These are phyloP conservation scores for Fraxinus angustifolia DNA, from an alignment of 305 asterid genomes.

Conservation along the genomic window DNA sequence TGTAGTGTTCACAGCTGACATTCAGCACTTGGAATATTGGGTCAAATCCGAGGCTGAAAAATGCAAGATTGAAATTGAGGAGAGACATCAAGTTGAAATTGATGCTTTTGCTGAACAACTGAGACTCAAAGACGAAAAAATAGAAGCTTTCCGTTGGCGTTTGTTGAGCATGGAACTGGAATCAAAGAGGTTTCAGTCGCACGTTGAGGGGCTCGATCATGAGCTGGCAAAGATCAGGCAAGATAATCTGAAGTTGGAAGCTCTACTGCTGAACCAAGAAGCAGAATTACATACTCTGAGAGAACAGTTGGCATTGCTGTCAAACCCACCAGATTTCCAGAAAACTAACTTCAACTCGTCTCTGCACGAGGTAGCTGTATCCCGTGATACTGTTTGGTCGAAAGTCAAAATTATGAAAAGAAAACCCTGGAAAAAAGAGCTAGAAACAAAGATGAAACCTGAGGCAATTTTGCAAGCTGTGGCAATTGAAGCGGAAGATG, in stretches of 20 bases:
- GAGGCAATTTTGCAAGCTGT: conserved; percentile 29
- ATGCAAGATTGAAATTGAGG: conserved; percentile 43
- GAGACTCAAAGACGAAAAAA: conserved; percentile 65
- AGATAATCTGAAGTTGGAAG: conserved; percentile 58
- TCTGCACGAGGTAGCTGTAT: conserved; percentile 30
- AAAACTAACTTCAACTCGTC: conserved; percentile 43
- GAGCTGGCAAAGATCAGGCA: conserved; percentile 53
- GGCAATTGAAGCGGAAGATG: conserved; percentile 27
- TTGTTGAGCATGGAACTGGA: conserved; percentile 72
- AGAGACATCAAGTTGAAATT: conserved; percentile 54
- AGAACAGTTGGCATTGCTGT: conserved; percentile 48
- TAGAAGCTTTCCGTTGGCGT: conserved; percentile 74
- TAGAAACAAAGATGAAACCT: conserved; percentile 29
- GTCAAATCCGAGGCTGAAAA: conserved; percentile 49
- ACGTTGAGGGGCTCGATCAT: conserved; percentile 49
- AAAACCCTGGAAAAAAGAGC: conserved; percentile 45
- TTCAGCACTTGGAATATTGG: conserved; percentile 50
- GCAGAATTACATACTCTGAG: conserved; percentile 56
- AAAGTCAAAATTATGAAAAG: conserved; percentile 58
- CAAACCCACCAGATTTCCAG: conserved; percentile 49
- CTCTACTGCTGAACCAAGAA: conserved; percentile 49
- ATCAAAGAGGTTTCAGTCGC: conserved; percentile 59
- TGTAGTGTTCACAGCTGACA: conserved; percentile 33
- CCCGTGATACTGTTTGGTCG: conserved; percentile 56
- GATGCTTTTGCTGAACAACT: conserved; percentile 85